These are phyloP conservation scores for Phytophthora pini DNA, from an alignment of 352 stramenopile genomes.

Conservation along the genomic window DNA sequence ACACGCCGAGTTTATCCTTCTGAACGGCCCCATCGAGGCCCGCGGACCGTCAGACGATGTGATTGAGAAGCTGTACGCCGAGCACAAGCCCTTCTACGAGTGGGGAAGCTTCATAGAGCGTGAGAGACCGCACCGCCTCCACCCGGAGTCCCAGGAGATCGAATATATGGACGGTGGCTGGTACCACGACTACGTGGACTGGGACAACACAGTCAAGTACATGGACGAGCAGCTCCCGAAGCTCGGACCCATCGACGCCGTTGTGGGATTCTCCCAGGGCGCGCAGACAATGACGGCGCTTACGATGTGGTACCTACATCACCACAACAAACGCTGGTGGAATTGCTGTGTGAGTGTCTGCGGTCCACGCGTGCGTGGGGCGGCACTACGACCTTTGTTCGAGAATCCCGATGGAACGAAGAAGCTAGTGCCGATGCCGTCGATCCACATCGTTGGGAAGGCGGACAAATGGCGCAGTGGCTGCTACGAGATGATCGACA, in stretches of 20 bases:
- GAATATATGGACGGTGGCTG: constrained; percentile 42
- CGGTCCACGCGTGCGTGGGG: constrained; percentile 34
- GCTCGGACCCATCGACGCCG: constrained; percentile 64
- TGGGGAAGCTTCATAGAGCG: constrained; percentile 42
- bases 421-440: constrained; percentile 54
- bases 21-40: constrained; percentile 59
- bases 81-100: constrained; percentile 61
- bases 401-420: constrained; percentile 39
- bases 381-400: constrained; percentile 43
- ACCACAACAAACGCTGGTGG: constrained; percentile 46
- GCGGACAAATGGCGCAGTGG: constrained; percentile 53
- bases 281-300: constrained; percentile 53
- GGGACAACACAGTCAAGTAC: constrained; percentile 52
- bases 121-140: constrained; percentile 24
- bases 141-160: constrained; percentile 31
- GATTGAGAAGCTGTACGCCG: constrained; percentile 52
- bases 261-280: constrained; percentile 77
- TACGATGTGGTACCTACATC: constrained; percentile 50
- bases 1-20: constrained; percentile 62
- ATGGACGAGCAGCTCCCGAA: constrained; percentile 51
- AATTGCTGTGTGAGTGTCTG: constrained; percentile 60
- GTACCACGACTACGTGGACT: constrained; percentile 55
- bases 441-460: constrained; percentile 72
- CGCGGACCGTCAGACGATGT: constrained; percentile 48
- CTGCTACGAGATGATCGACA: constrained; percentile 47